Base-by-base conservation (phyloP, 495 filamentous ascomycete species). In the Polyplosphaeria fusca region DNA sequence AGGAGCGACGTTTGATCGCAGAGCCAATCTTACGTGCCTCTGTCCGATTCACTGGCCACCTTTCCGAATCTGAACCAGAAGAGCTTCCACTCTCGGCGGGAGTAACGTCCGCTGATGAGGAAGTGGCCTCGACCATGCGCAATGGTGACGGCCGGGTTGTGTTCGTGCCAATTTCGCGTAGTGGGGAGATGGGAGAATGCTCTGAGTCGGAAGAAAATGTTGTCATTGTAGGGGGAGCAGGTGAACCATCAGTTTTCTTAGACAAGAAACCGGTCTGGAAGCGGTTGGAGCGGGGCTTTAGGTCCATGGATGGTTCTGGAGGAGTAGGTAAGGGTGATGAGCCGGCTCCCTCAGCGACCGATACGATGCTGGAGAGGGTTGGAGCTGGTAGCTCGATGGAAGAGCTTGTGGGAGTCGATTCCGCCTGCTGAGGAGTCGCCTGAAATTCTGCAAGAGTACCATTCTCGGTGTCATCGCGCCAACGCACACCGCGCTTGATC, bases 211-310 rank as follows among this genome's bases (percentile, higher is more conserved):
- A 80, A 2, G 83, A 79, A 53, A 79, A 80, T 28, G 53, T 16
- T 9, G 46, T 46, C 12, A 65, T 52, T 7, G 61, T 63, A 5
- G 67, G 63, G 2, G 62, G 65, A 11, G 56, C 46, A 47, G 69
- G 65, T 19, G 88, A 89, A 53, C 80, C 83, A 52, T 79, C 74
- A 1, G 70, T 60, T 60, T 79, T 84, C 75, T 95, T 95, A 18
- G 87, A 84, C 47, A 97, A 75, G 69, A 95, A 96, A 23, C 93
- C 93, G 27, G 91, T 78, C 67, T 95, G 88, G 77, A 98, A 96
- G 28, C 93, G 80, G 70, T 82, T 91, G 68, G 75, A 27, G 56
- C 70, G 74, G 37, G 76, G 58, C 52, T 78, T 71, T 53, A 74
- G 42, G 27, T 83, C 74, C 12, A 81, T 68, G 11, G 81, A 82